These are phyloP conservation scores for Clitopilus hobsonii DNA, from an alignment of 768 basidiomycete species.

Conservation along the genomic window DNA sequence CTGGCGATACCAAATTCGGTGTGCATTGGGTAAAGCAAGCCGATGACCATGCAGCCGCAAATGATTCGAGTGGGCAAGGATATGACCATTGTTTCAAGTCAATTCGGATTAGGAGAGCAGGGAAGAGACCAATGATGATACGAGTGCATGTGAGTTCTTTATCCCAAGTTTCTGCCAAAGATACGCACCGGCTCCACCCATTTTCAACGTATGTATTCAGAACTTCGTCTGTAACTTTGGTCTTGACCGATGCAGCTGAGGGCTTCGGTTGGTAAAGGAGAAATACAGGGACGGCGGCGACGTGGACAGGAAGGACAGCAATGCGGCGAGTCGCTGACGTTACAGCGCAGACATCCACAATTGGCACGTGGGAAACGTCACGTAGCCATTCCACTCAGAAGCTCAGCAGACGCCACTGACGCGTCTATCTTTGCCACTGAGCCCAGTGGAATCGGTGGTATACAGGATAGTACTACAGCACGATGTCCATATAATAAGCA, in stretches of 20 bases:
- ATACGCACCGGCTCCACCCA: constrained; percentile 39
- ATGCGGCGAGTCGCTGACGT: background rate
- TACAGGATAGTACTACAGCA: background rate
- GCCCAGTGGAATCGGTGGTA: background rate
- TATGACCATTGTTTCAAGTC: background rate
- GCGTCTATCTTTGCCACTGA: background rate
- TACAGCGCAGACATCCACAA: background rate
- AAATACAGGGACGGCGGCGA: background rate
- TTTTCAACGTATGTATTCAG: constrained; percentile 12
- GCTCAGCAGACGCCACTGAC: background rate
- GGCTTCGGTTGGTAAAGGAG: background rate
- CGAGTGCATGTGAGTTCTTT: constrained; percentile 9
- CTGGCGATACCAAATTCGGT: constrained; percentile 30
- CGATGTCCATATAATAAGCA: background rate
- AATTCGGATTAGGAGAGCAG: background rate
- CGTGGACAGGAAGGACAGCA: background rate
- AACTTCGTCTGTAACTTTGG: background rate
- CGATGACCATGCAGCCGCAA: background rate
- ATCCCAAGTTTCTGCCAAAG: background rate
- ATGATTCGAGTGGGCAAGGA: no score
- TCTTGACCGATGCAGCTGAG: background rate
- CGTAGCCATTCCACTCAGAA: no score
- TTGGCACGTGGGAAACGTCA: background rate
- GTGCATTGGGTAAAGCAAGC: constrained; percentile 4
- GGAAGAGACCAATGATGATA: constrained; percentile 3